These are phyloP conservation scores for Henckelia pumila DNA, from an alignment of 257 asterid genomes.

Conservation along the genomic window DNA sequence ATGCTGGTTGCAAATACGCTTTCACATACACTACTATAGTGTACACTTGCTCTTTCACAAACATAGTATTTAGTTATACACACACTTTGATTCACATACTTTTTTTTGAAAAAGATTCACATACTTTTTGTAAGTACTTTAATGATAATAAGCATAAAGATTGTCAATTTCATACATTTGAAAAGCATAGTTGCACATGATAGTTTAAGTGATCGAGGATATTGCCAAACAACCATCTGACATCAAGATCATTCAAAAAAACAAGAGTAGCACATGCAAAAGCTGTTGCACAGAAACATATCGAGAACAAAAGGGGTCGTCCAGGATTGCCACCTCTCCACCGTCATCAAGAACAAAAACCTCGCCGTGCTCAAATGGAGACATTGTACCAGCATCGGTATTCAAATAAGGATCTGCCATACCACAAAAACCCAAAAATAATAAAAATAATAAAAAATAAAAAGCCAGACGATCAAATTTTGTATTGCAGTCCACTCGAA, in stretches of 20 bases:
- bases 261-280: background rate
- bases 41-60: background rate
- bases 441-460: too few relatives aligned
- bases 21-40: background rate
- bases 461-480: slow-evolving; percentile 4
- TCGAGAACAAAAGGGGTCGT: background rate
- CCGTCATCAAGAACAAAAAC: slow-evolving; percentile 98
- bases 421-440: slow-evolving; percentile 17
- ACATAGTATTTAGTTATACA: background rate
- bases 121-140: background rate
- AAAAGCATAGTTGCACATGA: background rate
- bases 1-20: background rate
- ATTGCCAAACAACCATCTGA: background rate
- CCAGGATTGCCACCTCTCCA: slow-evolving; percentile 66
- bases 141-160: background rate
- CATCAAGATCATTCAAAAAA: slow-evolving; percentile 3
- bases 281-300: background rate
- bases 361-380: slow-evolving; percentile 99
- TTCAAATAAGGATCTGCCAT: slow-evolving; percentile 88
- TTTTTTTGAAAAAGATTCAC: too few relatives aligned
- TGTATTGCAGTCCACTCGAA: background rate
- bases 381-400: slow-evolving; percentile 98
- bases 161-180: background rate
- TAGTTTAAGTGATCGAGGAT: background rate
- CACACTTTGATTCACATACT: background rate